Conservation (phyloP, 306 rosid species). For the Cucurbita argyrosperma region DNA sequence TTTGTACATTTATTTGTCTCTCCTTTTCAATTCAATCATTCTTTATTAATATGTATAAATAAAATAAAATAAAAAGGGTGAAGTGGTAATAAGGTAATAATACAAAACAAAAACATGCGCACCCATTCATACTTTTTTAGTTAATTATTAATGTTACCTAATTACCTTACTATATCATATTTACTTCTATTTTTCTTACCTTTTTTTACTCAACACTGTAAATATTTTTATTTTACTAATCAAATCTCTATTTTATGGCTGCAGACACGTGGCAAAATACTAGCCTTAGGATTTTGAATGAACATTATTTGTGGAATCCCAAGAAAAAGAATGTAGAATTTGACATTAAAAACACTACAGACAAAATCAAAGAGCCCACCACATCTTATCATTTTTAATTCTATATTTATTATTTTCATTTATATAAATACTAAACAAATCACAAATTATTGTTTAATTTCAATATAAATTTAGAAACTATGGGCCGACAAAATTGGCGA, state of each 20-base stretch:
- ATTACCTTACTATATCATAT: background rate
- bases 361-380: background rate
- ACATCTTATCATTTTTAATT: background rate
- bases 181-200: too few species aligned
- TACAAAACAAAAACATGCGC: background rate
- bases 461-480: too few species aligned
- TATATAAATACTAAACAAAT: too few species aligned
- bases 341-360: background rate
- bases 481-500: too few species aligned
- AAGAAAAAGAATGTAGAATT: background rate
- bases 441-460: too few species aligned
- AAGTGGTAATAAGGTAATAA: constrained; percentile 1
- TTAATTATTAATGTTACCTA: background rate
- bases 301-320: background rate
- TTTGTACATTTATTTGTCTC: constrained; percentile 2
- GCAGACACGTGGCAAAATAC: background rate
- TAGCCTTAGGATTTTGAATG: background rate
- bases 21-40: constrained; percentile 4
- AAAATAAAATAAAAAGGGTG: background rate
- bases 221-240: too few species aligned
- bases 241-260: too few species aligned
- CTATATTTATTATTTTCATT: background rate
- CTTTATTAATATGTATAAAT: too few species aligned
- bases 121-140: background rate
- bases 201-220: too few species aligned